A percentile compares a stretch with the other conserved stretches of the same genome.
Evolutionary conservation across 2,329 filamentous ascomycete species (phyloP).

Genomic region (Ceratocystis papillata): DNA sequence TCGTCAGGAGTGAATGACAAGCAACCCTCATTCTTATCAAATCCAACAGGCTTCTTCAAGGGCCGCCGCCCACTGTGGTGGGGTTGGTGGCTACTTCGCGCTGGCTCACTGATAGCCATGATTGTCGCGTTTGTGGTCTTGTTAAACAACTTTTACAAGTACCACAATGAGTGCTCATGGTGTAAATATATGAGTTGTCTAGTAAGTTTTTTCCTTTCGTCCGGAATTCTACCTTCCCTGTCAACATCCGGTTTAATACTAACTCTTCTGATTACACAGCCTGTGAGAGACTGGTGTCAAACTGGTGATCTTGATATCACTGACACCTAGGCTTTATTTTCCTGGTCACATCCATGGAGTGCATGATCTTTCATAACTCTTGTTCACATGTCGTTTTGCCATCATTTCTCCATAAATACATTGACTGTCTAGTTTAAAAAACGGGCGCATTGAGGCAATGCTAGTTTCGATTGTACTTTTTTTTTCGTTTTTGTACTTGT

Average conservation of each 20-base stretch:
- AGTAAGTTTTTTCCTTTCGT: constrained; percentile 46
- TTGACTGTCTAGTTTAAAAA: neutral
- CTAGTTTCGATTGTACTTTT: neutral
- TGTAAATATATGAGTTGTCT: constrained; percentile 93
- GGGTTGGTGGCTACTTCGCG: constrained; percentile 88
- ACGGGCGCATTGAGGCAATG: neutral
- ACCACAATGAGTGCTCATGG: constrained; percentile 68
- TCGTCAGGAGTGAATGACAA: constrained; percentile 40
- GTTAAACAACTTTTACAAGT: constrained; percentile 81
- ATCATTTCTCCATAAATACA: neutral
- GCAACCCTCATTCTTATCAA: constrained; percentile 48
- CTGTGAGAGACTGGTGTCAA: constrained; percentile 58
- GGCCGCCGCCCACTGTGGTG: constrained; percentile 91
- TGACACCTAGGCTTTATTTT: constrained; percentile 15
- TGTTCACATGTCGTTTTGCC: constrained; percentile 9
- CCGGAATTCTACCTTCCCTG: neutral
- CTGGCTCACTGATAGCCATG: constrained; percentile 64
- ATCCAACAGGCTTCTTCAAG: constrained; percentile 72
- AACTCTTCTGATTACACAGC: constrained; percentile 34
- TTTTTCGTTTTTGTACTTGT: neutral
- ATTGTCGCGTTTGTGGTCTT: constrained; percentile 78
- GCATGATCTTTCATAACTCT: constrained; percentile 1
- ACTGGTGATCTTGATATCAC: constrained; percentile 31
- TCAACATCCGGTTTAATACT: constrained; percentile 23
- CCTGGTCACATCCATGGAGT: neutral